Percentiles rank a stretch among this genome's conserved stretches.
These are phyloP conservation scores for Fusarium staphyleae DNA, from an alignment of 2,329 filamentous ascomycete species.

Conservation along the genomic window DNA sequence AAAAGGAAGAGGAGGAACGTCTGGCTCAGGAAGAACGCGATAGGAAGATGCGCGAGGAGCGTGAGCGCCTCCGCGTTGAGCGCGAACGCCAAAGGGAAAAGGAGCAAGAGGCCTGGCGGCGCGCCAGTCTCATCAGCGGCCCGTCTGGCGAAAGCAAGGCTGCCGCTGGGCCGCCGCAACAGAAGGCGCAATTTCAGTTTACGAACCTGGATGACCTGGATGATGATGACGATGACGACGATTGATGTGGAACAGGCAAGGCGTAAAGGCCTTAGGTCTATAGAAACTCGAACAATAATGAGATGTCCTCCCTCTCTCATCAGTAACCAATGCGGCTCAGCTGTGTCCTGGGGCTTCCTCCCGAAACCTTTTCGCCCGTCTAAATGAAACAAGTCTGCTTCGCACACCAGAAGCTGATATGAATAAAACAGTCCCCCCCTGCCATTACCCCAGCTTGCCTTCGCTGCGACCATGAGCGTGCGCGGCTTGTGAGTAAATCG, in stretches of 20 bases:
- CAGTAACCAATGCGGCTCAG: conserved; percentile 25
- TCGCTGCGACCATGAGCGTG: background rate
- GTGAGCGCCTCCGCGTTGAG: conserved; percentile 51
- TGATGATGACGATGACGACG: conserved; percentile 53
- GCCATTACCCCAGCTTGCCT: conserved; percentile 7
- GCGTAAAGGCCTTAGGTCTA: conserved; percentile 22
- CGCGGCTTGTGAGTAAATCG: conserved; percentile 13
- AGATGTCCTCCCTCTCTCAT: conserved; percentile 19
- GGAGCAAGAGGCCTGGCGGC: conserved; percentile 52
- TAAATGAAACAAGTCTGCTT: conserved; percentile 29
- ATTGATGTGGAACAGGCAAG: conserved; percentile 30
- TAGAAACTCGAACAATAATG: conserved; percentile 22
- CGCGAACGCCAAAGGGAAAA: conserved; percentile 53
- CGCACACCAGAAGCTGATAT: conserved; percentile 20
- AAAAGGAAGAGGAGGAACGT: conserved; percentile 56
- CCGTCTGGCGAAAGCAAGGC: conserved; percentile 39
- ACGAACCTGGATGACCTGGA: conserved; percentile 61
- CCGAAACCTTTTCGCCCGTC: conserved; percentile 25
- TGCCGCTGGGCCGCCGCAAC: conserved; percentile 45
- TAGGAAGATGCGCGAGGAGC: conserved; percentile 49
- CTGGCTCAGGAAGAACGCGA: conserved; percentile 56
- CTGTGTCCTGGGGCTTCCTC: conserved; percentile 9
- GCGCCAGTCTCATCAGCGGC: conserved; percentile 46
- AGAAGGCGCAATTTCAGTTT: conserved; percentile 63
- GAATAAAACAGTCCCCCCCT: conserved; percentile 1